Base-by-base conservation (phyloP, 106 monocot species). In the Posidonia australis region DNA sequence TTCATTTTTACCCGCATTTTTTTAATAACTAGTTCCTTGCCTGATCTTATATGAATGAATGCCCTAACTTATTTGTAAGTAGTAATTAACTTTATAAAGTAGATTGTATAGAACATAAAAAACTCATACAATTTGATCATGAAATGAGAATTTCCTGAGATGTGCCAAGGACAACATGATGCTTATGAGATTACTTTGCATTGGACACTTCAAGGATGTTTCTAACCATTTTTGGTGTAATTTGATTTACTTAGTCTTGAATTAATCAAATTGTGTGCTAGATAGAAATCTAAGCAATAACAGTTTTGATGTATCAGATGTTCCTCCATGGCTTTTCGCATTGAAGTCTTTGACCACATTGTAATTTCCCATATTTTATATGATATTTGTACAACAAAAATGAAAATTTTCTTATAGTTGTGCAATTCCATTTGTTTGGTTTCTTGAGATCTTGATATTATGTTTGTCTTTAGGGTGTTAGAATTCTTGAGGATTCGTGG, bases 261-360 rank as follows among this genome's bases (percentile, higher is more conserved):
- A 43, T 32, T 58, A 58, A 45, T 25, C 17, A 25, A 58, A 43
- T 26, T 19, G 16, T 24, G 22, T 54, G n/a, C 22, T 68, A 10
- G 63, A 9, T 71, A 91, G 90, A 77, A 86, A 91, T 53, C 64
- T 91, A 80, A 83, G 90, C 86, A 86, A 91, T 72, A 91, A 91
- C 32, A 69, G 74, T 16, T 91, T 91, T 67, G 81, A 79, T 48
- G n/a, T 59, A 44, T 83, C 90, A 49, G 72, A 65, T 66, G 68
- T 67, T 69, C 83, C 86, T 51, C 1, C 57, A 62, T 91, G 90
- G 90, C 81, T 90, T 51, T 68, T 86, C 25, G 13, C 77, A 44
- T 79, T 83, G 71, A 77, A 76, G 49, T 79, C 90, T 22, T 72
- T 90, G 72, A 90, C 90, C 12, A 80, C 90, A 59, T 42, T 90